Base-by-base conservation (phyloP, 2,329 filamentous ascomycete genomes). In the Stachybotrys elegans region DNA sequence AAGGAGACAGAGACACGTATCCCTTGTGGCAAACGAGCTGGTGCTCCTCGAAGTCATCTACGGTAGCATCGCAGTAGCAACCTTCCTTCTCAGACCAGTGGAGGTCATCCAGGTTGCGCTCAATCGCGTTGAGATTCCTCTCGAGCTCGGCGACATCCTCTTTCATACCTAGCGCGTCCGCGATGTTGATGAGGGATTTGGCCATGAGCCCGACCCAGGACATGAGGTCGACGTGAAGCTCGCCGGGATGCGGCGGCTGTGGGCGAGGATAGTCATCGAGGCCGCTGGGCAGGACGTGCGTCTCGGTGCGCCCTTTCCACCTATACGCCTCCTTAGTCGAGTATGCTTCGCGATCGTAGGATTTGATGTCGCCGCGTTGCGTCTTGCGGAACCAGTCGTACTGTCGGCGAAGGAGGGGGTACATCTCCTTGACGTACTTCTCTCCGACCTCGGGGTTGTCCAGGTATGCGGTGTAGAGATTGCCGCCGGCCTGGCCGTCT, bases 131-230 rank as follows among this genome's bases (percentile, higher is more conserved):
- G 45, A 89, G 78, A 44, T 86, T 86, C 48, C 79, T 81, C 36
- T 71, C 73, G 55, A 92, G 88, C 56, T 87, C 81, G 19, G 78
- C 75, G 1, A 78, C 83, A 53, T 97, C 92, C 25, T 95, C 90
- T 0, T 69, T 67, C 52, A 90, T 78, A 38, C 79, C 83, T n/a
- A 97, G 76, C 21, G 82, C 79, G 37, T 79, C 71, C 2, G 90
- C 88, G 54, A 96, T 87, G 53, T 85, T 87, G 56, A 82, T 77
- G 43, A 98, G 79, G n/a, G 86, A 85, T 51, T 85, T 83, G 32
- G 88, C 85, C 88, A 96, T 95, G 71, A 96, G 81, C n/a, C 92
- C 93, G 68, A 98, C 86, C 93, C 93, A 98, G 42, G 88, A 88
- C 63, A 98, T 86, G 43, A 97, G 75, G 66, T 98, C 93, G 22